Percentiles rank a stretch among this genome's conserved stretches.
These are phyloP conservation scores for Talaromyces sp. DNA, from an alignment of 2,329 filamentous ascomycete genomes.

Conservation along the genomic window DNA sequence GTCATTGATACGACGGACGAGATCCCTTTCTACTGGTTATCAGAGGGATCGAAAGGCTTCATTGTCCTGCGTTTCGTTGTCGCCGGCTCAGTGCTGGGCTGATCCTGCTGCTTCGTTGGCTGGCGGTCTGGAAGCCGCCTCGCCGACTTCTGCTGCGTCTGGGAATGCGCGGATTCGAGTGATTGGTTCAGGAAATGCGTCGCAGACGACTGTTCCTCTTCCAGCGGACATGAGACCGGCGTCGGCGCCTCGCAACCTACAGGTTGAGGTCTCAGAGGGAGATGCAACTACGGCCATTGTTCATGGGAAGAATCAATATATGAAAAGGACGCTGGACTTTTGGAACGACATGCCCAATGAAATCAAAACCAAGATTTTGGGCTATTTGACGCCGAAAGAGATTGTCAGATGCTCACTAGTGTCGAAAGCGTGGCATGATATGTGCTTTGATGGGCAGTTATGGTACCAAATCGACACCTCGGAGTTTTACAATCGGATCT, in stretches of 20 bases:
- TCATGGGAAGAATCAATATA: slow-evolving; percentile 24
- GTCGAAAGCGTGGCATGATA: slow-evolving; percentile 72
- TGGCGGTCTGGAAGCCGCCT: slow-evolving; percentile 49
- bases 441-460: slow-evolving; percentile 92
- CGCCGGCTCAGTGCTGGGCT: slow-evolving; percentile 55
- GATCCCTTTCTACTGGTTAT: slow-evolving; percentile 66
- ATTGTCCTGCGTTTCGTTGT: slow-evolving; percentile 64
- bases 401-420: slow-evolving; percentile 75
- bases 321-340: slow-evolving; percentile 57
- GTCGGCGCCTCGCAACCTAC: slow-evolving; percentile 40
- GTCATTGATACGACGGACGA: slow-evolving; percentile 63
- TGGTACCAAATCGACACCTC: slow-evolving; percentile 84
- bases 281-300: slow-evolving; percentile 31
- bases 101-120: slow-evolving; percentile 58
- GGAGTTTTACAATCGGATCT: slow-evolving; percentile 83
- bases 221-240: slow-evolving; percentile 61
- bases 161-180: slow-evolving; percentile 56
- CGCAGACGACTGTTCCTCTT: slow-evolving; percentile 57
- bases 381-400: slow-evolving; percentile 74
- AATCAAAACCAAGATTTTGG: slow-evolving; percentile 73
- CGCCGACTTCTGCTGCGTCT: slow-evolving; percentile 48
- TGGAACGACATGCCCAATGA: slow-evolving; percentile 83
- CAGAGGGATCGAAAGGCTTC: slow-evolving; percentile 62
- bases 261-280: slow-evolving; percentile 24
- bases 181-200: slow-evolving; percentile 43